Percentiles rank a stretch among this genome's conserved stretches.
Conservation (phyloP, 305 asterid genomes). For the Rubia tinctorum region DNA sequence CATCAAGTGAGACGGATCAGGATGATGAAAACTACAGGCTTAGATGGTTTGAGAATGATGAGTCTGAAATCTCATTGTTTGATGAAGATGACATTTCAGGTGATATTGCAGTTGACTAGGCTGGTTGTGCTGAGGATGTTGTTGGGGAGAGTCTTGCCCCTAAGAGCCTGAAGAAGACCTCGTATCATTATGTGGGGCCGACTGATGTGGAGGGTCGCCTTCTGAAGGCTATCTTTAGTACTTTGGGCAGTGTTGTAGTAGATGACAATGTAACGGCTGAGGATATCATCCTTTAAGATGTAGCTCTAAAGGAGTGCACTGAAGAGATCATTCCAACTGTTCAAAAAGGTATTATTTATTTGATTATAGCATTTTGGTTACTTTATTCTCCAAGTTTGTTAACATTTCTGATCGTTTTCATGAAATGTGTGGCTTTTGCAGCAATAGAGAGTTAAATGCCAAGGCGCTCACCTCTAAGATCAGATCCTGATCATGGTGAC, state of each 20-base stretch:
- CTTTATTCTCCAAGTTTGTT: too few relatives aligned
- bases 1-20: background rate
- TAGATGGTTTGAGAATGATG: background rate
- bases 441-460: too few relatives aligned
- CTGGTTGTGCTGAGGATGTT: background rate
- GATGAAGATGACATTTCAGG: background rate
- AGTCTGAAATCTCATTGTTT: background rate
- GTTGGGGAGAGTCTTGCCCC: background rate
- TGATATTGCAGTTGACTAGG: too few relatives aligned
- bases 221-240: background rate
- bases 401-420: too few relatives aligned
- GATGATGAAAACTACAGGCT: background rate
- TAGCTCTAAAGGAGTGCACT: too few relatives aligned
- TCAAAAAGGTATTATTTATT: too few relatives aligned
- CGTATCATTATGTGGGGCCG: too few relatives aligned
- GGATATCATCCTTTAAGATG: background rate
- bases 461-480: too few relatives aligned
- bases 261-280: too few relatives aligned
- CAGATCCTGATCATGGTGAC: too few relatives aligned
- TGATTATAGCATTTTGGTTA: too few relatives aligned
- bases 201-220: background rate
- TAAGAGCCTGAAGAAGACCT: background rate
- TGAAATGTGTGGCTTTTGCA: too few relatives aligned
- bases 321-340: background rate
- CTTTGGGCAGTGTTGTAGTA: background rate